Evolutionary conservation across 371 early-diverging fungal genomes (phyloP).

Genomic region (Blakeslea trispora): DNA sequence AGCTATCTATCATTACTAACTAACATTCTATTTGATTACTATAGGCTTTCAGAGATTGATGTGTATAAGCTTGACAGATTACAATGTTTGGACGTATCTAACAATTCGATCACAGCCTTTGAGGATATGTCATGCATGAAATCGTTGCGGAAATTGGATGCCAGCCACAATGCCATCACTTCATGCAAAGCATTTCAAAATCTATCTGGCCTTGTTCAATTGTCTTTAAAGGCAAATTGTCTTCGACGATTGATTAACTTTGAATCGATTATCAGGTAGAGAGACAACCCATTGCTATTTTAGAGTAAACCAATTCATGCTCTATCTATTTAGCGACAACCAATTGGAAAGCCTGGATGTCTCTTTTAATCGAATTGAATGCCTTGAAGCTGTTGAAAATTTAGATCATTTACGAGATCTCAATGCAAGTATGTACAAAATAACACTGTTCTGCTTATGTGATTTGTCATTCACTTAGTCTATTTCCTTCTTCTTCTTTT

Average conservation of each 20-base stretch:
- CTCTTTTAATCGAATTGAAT: slow-evolving; percentile 53
- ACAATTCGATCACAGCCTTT: slow-evolving; percentile 46
- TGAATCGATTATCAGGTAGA: slow-evolving; percentile 38
- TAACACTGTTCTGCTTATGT: not conserved
- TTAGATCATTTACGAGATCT: slow-evolving; percentile 38
- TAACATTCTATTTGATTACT: not conserved
- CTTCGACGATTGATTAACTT: slow-evolving; percentile 40
- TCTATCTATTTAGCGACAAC: slow-evolving; percentile 25
- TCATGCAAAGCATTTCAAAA: slow-evolving; percentile 43
- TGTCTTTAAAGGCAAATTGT: slow-evolving; percentile 49
- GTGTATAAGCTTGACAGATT: slow-evolving; percentile 42
- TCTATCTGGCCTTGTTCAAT: slow-evolving; percentile 39
- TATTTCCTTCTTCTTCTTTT: too few relatives aligned
- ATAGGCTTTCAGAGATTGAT: slow-evolving; percentile 41
- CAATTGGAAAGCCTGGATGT: slow-evolving; percentile 55
- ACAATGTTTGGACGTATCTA: slow-evolving; percentile 50
- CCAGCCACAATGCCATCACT: slow-evolving; percentile 48
- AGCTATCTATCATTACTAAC: not conserved
- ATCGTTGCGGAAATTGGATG: slow-evolving; percentile 45
- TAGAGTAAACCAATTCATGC: too few relatives aligned
- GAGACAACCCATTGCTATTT: too few relatives aligned
- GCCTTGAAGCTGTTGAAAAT: slow-evolving; percentile 46
- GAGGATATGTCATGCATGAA: slow-evolving; percentile 29
- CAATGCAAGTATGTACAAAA: slow-evolving; percentile 24
- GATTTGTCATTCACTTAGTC: too few relatives aligned